phyloP scores from a whole-genome alignment of 495 filamentous ascomycete genomes.

The Hypoxylon subgilvum region DNA sequence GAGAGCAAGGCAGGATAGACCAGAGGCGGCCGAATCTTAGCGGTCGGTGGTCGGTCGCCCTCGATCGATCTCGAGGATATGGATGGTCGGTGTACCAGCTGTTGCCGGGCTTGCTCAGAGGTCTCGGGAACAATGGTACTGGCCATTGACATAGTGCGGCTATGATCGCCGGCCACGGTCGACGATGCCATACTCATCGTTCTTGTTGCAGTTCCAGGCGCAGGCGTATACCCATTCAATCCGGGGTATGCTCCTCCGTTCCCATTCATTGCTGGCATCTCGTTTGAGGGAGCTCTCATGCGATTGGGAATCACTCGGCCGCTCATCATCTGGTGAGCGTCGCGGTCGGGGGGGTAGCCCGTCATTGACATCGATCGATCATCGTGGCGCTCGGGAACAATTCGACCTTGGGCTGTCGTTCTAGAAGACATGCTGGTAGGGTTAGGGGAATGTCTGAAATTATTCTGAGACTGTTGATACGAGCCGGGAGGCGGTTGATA shows the following conservation, averaged over 20 bases:
- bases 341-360: slow-evolving; percentile 75
- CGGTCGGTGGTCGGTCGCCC: slow-evolving; percentile 55
- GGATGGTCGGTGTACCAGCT: slow-evolving; percentile 52
- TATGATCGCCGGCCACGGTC: slow-evolving; percentile 48
- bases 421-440: slow-evolving; percentile 62
- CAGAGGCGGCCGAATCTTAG: slow-evolving; percentile 68
- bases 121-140: slow-evolving; percentile 68
- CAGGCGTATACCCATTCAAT: slow-evolving; percentile 35
- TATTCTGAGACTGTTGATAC: slow-evolving; percentile 71
- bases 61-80: slow-evolving; percentile 53
- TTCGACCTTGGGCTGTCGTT: slow-evolving; percentile 86
- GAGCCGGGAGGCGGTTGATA: slow-evolving; percentile 69
- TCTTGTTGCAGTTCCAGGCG: slow-evolving; percentile 53
- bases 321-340: slow-evolving; percentile 86
- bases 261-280: slow-evolving; percentile 28
- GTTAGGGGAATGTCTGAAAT: slow-evolving; percentile 79
- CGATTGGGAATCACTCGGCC: slow-evolving; percentile 81
- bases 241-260: slow-evolving; percentile 21
- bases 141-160: slow-evolving; percentile 84
- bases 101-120: slow-evolving; percentile 45
- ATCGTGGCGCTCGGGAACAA: slow-evolving; percentile 89
- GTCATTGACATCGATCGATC: slow-evolving; percentile 96
- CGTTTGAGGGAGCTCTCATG: slow-evolving; percentile 50
- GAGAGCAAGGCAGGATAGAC: slow-evolving; percentile 94
- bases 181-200: slow-evolving; percentile 61